phyloP scores from a whole-genome alignment of 495 filamentous ascomycete species.

The Wilcoxina mikolae region DNA sequence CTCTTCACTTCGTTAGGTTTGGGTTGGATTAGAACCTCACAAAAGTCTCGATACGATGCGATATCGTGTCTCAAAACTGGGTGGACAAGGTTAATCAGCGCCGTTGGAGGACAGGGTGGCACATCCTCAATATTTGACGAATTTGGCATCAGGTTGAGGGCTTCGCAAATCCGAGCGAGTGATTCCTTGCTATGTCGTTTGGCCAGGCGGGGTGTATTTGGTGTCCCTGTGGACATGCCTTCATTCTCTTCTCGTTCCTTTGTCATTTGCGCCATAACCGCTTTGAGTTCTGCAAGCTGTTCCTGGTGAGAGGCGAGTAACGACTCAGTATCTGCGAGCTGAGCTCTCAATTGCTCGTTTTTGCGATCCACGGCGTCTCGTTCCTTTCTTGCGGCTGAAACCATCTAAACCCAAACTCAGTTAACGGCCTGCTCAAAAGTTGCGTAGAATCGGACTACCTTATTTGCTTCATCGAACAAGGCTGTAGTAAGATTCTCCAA shows the following conservation, averaged over 20 bases:
- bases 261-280: slow-evolving; percentile 79
- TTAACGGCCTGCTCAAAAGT: background rate
- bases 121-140: slow-evolving; percentile 42
- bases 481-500: slow-evolving; percentile 77
- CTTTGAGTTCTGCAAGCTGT: slow-evolving; percentile 79
- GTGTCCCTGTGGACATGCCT: slow-evolving; percentile 45
- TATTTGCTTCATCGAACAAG: slow-evolving; percentile 90
- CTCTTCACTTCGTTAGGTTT: slow-evolving; percentile 29
- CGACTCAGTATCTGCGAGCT: slow-evolving; percentile 71
- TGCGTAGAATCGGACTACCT: slow-evolving; percentile 41
- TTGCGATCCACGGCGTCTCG: slow-evolving; percentile 59
- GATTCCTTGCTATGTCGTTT: slow-evolving; percentile 29
- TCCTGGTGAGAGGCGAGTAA: slow-evolving; percentile 82
- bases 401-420: slow-evolving; percentile 49
- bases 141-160: slow-evolving; percentile 34
- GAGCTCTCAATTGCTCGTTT: slow-evolving; percentile 62
- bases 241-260: slow-evolving; percentile 54
- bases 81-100: slow-evolving; percentile 66
- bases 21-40: slow-evolving; percentile 54
- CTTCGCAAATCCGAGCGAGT: slow-evolving; percentile 34
- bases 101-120: slow-evolving; percentile 64
- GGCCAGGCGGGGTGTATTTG: slow-evolving; percentile 46
- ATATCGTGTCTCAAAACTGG: slow-evolving; percentile 73
- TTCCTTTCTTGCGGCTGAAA: slow-evolving; percentile 62
- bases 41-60: slow-evolving; percentile 69